Evolutionary conservation across 1,139 yeast species (phyloP).

Genomic region (Hyphopichia fennica): DNA sequence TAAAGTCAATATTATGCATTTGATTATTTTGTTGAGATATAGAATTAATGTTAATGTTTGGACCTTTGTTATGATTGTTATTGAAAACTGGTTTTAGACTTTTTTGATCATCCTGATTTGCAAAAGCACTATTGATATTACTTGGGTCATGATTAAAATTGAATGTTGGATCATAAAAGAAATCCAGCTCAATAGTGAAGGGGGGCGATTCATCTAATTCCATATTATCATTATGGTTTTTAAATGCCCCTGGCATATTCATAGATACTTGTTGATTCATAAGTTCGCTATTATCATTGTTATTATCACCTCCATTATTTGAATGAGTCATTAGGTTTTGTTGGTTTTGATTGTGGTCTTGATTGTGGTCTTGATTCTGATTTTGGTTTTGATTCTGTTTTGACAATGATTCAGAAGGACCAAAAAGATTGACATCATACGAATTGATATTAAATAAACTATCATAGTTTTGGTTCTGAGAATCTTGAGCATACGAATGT

Average conservation of each 20-base stretch:
- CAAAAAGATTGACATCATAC: neutral
- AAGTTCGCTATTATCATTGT: neutral
- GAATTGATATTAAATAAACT: neutral
- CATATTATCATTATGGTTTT: conserved; percentile 25
- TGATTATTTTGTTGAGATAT: neutral
- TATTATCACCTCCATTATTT: neutral
- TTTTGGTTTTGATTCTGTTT: neutral
- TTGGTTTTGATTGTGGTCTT: neutral
- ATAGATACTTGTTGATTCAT: conserved; percentile 4
- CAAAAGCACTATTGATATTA: neutral
- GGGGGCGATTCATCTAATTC: conserved; percentile 44
- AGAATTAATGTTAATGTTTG: neutral
- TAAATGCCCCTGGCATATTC: conserved; percentile 36
- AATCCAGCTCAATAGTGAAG: conserved; percentile 38
- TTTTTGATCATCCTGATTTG: neutral
- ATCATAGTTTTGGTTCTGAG: neutral
- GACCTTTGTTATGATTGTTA: neutral
- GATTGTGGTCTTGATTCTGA: neutral
- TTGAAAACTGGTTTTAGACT: neutral
- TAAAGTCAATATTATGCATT: neutral
- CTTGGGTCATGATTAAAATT: conserved; percentile 3
- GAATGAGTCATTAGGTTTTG: too few species aligned
- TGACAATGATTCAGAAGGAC: neutral
- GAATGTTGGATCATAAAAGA: conserved; percentile 17
- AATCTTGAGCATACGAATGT: neutral